These are phyloP conservation scores for Tuber brumale DNA, from an alignment of 495 filamentous ascomycete genomes.

Conservation along the genomic window DNA sequence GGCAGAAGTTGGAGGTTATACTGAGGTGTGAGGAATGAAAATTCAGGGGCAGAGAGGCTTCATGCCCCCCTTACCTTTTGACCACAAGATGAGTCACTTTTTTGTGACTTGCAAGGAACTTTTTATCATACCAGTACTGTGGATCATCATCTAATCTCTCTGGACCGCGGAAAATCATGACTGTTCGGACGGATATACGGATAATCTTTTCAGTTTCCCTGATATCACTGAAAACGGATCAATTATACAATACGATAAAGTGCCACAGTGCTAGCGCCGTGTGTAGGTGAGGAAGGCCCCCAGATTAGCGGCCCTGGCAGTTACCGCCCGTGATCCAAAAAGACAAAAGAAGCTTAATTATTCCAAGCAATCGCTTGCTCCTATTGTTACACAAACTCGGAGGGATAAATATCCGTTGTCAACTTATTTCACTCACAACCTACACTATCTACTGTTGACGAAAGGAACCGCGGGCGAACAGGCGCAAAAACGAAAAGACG, in stretches of 20 bases:
- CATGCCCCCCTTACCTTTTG: not conserved
- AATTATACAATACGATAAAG: not conserved
- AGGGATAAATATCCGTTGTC: slow-evolving; percentile 2
- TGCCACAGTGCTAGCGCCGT: not conserved
- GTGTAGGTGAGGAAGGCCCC: not conserved
- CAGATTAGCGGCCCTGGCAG: not conserved
- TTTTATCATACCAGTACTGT: not conserved
- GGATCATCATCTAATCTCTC: not conserved
- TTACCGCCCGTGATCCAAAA: not conserved
- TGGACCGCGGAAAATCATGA: not conserved
- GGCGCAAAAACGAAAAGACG: not conserved
- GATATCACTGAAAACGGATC: not conserved
- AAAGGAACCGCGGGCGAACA: not conserved
- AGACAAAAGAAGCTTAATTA: not conserved
- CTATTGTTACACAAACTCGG: not conserved
- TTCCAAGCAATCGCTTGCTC: not conserved
- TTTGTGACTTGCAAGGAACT: not conserved
- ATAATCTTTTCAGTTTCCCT: not conserved
- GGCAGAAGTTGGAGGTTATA: not conserved
- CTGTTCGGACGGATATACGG: not conserved
- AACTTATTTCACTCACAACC: not conserved
- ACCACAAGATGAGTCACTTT: not conserved
- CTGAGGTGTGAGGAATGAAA: not conserved
- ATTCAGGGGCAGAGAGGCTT: not conserved
- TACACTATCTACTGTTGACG: not conserved